phyloP scores from a whole-genome alignment of 2,329 filamentous ascomycete species.

The Zymoseptoria brevis region DNA sequence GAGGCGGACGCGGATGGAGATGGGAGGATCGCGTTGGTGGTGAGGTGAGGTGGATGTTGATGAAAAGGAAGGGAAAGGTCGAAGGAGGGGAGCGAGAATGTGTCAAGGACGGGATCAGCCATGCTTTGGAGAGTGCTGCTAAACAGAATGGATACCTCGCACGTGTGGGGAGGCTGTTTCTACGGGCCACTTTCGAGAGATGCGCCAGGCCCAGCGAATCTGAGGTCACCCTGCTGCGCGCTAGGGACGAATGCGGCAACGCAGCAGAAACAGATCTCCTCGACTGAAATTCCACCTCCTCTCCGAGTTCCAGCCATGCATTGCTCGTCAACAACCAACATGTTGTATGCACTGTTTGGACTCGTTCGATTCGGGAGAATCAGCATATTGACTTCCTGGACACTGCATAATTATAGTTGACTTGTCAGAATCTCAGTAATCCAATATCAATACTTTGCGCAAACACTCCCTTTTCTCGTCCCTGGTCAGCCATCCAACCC shows the following conservation, averaged over 20 bases:
- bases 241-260: not conserved
- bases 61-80: not conserved
- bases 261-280: not conserved
- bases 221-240: not conserved
- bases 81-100: constrained; percentile 4
- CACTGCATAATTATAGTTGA: not conserved
- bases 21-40: constrained; percentile 49
- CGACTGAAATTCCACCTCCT: constrained; percentile 1
- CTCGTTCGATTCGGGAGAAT: constrained; percentile 16
- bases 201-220: not conserved
- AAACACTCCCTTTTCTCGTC: not conserved
- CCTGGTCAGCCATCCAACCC: not conserved
- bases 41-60: not conserved
- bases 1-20: constrained; percentile 41
- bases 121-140: not conserved
- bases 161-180: not conserved
- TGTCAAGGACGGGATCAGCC: not conserved
- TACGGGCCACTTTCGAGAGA: not conserved
- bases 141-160: not conserved
- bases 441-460: not conserved
- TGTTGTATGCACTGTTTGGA: constrained; percentile 12
- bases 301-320: not conserved
- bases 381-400: not conserved
- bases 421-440: not conserved
- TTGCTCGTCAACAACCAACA: constrained; percentile 1